Percentiles rank a stretch among this genome's conserved stretches.
Evolutionary conservation across 2,329 filamentous ascomycete species (phyloP).

Genomic region (Macrophomina pseudophaseolina): DNA sequence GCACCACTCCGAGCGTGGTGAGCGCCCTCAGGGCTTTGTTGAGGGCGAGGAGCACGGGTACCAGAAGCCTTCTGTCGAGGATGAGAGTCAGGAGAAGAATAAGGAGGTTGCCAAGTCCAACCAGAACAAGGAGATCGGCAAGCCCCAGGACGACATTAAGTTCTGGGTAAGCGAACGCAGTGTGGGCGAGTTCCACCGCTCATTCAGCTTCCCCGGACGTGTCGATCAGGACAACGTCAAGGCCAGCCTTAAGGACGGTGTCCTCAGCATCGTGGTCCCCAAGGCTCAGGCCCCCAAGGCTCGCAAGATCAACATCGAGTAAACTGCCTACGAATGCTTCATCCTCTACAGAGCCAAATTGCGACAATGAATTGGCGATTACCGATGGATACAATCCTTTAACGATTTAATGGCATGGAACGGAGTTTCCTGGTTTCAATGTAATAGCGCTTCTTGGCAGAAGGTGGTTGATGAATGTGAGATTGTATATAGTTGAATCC

Average conservation of each 20-base stretch:
- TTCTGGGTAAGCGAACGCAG: slow-evolving; percentile 72
- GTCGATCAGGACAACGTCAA: slow-evolving; percentile 67
- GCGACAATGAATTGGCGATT: no score
- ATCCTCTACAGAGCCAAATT: not conserved
- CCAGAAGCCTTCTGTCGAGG: slow-evolving; percentile 67
- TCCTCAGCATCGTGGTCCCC: slow-evolving; percentile 62
- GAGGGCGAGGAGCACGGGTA: slow-evolving; percentile 48
- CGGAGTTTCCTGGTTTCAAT: not conserved
- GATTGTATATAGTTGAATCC: no score
- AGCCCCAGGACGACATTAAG: slow-evolving; percentile 53
- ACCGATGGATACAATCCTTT: not conserved
- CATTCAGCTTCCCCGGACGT: slow-evolving; percentile 62
- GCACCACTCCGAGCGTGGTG: slow-evolving; percentile 63
- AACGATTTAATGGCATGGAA: not conserved
- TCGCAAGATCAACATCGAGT: slow-evolving; percentile 64
- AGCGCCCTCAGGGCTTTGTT: slow-evolving; percentile 54
- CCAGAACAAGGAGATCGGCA: slow-evolving; percentile 46
- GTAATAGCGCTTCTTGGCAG: not conserved
- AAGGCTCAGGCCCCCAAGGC: slow-evolving; percentile 56
- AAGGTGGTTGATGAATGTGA: no score
- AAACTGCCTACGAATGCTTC: slow-evolving; percentile 28
- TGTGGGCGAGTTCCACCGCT: slow-evolving; percentile 64
- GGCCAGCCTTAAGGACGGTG: slow-evolving; percentile 65
- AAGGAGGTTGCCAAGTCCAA: slow-evolving; percentile 37
- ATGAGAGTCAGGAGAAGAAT: slow-evolving; percentile 49